These are phyloP conservation scores for Lotmaria passim DNA, from an alignment of 208 protist species.

Conservation along the genomic window DNA sequence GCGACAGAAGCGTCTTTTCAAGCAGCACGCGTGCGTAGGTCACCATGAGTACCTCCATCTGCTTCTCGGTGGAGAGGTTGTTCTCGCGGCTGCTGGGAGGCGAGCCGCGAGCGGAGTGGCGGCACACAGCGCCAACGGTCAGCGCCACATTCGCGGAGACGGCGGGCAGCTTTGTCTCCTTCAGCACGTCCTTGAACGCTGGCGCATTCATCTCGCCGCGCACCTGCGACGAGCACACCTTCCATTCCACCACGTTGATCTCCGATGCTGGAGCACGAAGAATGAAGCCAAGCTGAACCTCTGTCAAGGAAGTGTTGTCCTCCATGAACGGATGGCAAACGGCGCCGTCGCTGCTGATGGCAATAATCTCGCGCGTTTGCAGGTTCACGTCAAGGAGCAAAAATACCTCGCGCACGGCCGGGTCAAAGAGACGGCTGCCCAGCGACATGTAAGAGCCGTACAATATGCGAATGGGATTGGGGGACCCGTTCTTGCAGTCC, in stretches of 20 bases:
- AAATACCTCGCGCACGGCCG: conserved; percentile 38
- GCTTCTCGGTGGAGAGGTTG: conserved; percentile 46
- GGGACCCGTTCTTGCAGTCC: conserved; percentile 37
- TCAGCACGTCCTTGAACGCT: conserved; percentile 22
- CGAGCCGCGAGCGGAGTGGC: conserved; percentile 28
- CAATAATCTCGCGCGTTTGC: conserved; percentile 41
- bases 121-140: conserved; percentile 38
- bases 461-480: conserved; percentile 27
- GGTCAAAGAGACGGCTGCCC: conserved; percentile 32
- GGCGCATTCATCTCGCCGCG: conserved; percentile 31
- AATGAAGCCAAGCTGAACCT: conserved; percentile 51
- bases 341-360: conserved; percentile 48
- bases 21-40: conserved; percentile 79
- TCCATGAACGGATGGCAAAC: conserved; percentile 48
- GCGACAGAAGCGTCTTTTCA: conserved; percentile 61
- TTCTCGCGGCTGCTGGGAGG: conserved; percentile 19
- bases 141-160: conserved; percentile 39
- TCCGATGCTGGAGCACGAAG: conserved; percentile 42
- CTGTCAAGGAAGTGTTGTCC: conserved; percentile 26
- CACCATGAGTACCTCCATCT: conserved; percentile 79
- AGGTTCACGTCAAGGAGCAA: conserved; percentile 47
- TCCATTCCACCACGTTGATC: conserved; percentile 55
- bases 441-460: conserved; percentile 33
- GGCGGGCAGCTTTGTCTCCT: conserved; percentile 10
- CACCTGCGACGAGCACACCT: conserved; percentile 29